Percentiles rank a stretch among this genome's conserved stretches.
These are phyloP conservation scores for Fusarium buxicola DNA, from an alignment of 2,329 filamentous ascomycete species.

Conservation along the genomic window DNA sequence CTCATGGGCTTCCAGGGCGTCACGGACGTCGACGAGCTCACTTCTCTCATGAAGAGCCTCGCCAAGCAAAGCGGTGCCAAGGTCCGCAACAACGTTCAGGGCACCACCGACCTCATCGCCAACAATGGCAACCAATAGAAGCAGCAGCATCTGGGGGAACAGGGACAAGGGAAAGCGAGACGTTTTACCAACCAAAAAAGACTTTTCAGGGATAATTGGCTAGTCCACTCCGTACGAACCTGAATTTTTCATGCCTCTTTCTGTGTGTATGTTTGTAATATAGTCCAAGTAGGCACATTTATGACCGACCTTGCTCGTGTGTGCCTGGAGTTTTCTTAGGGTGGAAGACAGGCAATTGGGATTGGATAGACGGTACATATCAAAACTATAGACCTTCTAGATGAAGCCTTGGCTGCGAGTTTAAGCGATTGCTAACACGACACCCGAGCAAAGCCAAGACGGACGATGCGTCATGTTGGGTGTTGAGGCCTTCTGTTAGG, in stretches of 20 bases:
- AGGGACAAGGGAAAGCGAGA: conserved; percentile 30
- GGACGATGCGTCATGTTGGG: background rate
- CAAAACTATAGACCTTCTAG: conserved; percentile 28
- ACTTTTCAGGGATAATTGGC: conserved; percentile 41
- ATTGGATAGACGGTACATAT: conserved; percentile 34
- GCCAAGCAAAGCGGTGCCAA: conserved; percentile 59
- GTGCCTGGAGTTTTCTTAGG: conserved; percentile 21
- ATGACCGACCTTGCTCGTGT: conserved; percentile 22
- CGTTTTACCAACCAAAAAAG: conserved; percentile 29
- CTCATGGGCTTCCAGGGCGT: conserved; percentile 69
- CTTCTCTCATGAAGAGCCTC: conserved; percentile 64
- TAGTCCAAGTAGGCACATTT: conserved; percentile 34
- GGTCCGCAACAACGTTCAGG: conserved; percentile 55
- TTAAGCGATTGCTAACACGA: background rate
- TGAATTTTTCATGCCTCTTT: conserved; percentile 33
- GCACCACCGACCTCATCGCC: conserved; percentile 65
- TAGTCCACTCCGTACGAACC: conserved; percentile 35
- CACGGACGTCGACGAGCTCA: conserved; percentile 52
- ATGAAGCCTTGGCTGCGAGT: background rate
- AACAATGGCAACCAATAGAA: conserved; percentile 63
- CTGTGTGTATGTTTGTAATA: conserved; percentile 41
- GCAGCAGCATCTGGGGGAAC: conserved; percentile 14
- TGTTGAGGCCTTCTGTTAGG: background rate
- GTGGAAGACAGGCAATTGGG: conserved; percentile 9
- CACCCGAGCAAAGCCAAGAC: conserved; percentile 4